A percentile compares a stretch with the other conserved stretches of the same genome.
phyloP scores from a whole-genome alignment of 73 alveolate genomes.

The Paraurostyla sp. region DNA sequence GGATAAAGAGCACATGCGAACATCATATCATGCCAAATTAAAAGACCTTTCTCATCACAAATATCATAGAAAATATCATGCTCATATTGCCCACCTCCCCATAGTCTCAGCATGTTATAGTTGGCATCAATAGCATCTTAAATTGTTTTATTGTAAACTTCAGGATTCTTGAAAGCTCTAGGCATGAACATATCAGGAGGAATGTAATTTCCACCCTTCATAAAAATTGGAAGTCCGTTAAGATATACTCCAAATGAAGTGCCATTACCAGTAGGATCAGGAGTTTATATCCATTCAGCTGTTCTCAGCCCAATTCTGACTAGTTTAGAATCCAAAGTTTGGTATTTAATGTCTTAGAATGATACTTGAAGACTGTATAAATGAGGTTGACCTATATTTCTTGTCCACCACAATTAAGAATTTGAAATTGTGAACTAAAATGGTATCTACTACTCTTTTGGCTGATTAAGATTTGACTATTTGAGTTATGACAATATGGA shows the following conservation, averaged over 20 bases:
- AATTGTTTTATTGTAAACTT: slow-evolving; percentile 82
- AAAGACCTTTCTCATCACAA: slow-evolving; percentile 90
- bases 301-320: slow-evolving; percentile 70
- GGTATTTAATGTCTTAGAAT: background rate
- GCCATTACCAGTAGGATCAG: slow-evolving; percentile 81
- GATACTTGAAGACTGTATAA: background rate
- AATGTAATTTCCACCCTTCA: slow-evolving; percentile 92
- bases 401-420: slow-evolving; percentile 51
- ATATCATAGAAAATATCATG: slow-evolving; percentile 90
- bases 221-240: slow-evolving; percentile 85
- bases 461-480: too few species aligned
- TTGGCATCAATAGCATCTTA: slow-evolving; percentile 87
- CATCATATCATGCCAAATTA: slow-evolving; percentile 94
- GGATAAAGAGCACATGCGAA: slow-evolving; percentile 95
- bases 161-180: slow-evolving; percentile 80
- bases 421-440: slow-evolving; percentile 3
- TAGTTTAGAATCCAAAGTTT: background rate
- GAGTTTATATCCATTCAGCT: slow-evolving; percentile 64
- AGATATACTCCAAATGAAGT: slow-evolving; percentile 76
- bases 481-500: too few species aligned
- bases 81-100: slow-evolving; percentile 97
- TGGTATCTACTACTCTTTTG: too few species aligned
- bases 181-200: slow-evolving; percentile 95
- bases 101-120: slow-evolving; percentile 86
- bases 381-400: slow-evolving; percentile 24